phyloP scores from a whole-genome alignment of 2,329 filamentous ascomycete species.

The Bipolaris victoriae region DNA sequence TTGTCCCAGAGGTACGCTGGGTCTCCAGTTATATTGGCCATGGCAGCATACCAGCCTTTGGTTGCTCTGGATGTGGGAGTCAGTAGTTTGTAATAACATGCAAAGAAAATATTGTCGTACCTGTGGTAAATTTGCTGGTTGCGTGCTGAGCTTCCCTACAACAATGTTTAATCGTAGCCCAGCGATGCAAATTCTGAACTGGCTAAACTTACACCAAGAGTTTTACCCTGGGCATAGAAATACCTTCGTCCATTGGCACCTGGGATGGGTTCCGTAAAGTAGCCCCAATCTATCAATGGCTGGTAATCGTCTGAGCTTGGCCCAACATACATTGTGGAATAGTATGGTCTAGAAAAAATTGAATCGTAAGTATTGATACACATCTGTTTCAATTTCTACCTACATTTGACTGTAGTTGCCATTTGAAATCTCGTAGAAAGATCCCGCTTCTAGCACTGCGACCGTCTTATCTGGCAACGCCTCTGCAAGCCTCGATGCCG shows the following conservation, averaged over 20 bases:
- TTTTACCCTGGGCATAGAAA: constrained; percentile 37
- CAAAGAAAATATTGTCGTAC: background rate
- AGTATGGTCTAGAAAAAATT: constrained; percentile 14
- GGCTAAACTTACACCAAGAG: constrained; percentile 23
- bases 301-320: constrained; percentile 26
- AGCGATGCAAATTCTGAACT: background rate
- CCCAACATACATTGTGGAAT: constrained; percentile 19
- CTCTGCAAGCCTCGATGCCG: constrained; percentile 29
- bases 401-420: constrained; percentile 30
- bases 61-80: constrained; percentile 7
- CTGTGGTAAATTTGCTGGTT: constrained; percentile 35
- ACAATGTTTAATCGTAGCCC: background rate
- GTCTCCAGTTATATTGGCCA: constrained; percentile 32
- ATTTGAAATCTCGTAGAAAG: constrained; percentile 35
- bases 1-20: constrained; percentile 33
- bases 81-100: background rate
- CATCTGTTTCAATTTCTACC: constrained; percentile 3
- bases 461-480: constrained; percentile 16
- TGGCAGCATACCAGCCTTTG: constrained; percentile 14
- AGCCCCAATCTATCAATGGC: constrained; percentile 38
- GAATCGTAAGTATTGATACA: background rate
- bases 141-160: constrained; percentile 27
- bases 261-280: constrained; percentile 30
- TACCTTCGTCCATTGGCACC: constrained; percentile 18
- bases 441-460: constrained; percentile 36